A percentile compares a stretch with the other conserved stretches of the same genome.
These are phyloP conservation scores for Emericellopsis cladophorae DNA, from an alignment of 2,329 filamentous ascomycete species.

Conservation along the genomic window DNA sequence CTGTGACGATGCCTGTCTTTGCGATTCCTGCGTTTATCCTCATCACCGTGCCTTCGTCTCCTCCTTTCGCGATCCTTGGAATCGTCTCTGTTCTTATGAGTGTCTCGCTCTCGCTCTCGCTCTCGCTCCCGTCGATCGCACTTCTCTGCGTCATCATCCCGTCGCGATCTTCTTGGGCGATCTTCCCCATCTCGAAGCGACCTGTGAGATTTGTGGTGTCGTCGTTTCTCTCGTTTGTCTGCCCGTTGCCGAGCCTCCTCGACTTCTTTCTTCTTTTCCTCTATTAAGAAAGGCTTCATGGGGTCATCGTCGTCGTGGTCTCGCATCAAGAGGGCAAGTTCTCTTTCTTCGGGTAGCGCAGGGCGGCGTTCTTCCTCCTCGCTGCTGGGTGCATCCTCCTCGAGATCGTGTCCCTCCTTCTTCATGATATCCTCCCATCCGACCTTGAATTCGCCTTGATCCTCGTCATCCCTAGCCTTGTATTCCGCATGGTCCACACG, in stretches of 20 bases:
- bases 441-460: slow-evolving; percentile 44
- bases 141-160: not conserved
- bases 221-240: slow-evolving; percentile 33
- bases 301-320: slow-evolving; percentile 93
- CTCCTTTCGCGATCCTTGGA: slow-evolving; percentile 13
- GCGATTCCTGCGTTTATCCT: slow-evolving; percentile 9
- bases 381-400: slow-evolving; percentile 31
- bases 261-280: slow-evolving; percentile 85
- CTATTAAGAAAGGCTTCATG: slow-evolving; percentile 84
- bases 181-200: slow-evolving; percentile 20
- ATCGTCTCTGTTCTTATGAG: slow-evolving; percentile 11
- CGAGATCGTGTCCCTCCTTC: slow-evolving; percentile 31
- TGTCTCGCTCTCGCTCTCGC: slow-evolving; percentile 9
- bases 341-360: slow-evolving; percentile 67
- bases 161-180: slow-evolving; percentile 16
- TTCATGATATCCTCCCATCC: slow-evolving; percentile 47
- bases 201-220: slow-evolving; percentile 31
- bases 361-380: slow-evolving; percentile 38
- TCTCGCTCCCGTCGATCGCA: slow-evolving; percentile 11
- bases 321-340: slow-evolving; percentile 60
- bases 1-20: slow-evolving; percentile 11
- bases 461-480: slow-evolving; percentile 72
- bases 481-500: slow-evolving; percentile 90
- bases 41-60: slow-evolving; percentile 9
- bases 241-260: slow-evolving; percentile 48